Conservation (phyloP, 2,329 filamentous ascomycete species). For the Talaromyces verruculosus region DNA sequence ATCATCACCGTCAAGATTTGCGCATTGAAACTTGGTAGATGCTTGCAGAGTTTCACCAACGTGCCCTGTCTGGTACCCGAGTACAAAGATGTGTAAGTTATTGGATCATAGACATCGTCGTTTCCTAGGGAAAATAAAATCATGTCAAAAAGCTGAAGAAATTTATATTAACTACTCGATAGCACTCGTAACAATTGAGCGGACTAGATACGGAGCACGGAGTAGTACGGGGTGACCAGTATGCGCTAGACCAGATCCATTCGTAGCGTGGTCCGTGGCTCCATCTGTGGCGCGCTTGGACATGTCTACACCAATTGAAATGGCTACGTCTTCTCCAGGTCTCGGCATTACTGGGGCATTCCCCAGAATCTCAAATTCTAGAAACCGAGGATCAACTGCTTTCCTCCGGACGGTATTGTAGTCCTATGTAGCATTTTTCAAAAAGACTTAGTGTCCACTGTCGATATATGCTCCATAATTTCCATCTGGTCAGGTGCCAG, state of each 20-base stretch:
- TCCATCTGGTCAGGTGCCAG: background rate
- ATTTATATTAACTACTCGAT: background rate
- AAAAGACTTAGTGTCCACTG: background rate
- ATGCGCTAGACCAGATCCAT: background rate
- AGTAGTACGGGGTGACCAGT: background rate
- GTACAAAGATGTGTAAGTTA: background rate
- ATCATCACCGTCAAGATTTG: background rate
- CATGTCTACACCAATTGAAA: background rate
- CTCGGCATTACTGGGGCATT: constrained; percentile 7
- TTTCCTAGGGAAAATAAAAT: background rate
- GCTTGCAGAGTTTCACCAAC: background rate
- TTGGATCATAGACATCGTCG: background rate
- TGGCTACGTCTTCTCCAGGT: background rate
- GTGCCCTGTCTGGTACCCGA: background rate
- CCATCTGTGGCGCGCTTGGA: background rate
- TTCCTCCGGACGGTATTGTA: background rate
- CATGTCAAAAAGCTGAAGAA: background rate
- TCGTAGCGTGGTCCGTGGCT: background rate
- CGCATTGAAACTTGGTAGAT: background rate
- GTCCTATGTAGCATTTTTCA: background rate
- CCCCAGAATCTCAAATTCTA: constrained; percentile 11
- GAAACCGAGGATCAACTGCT: constrained; percentile 3
- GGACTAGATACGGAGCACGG: background rate
- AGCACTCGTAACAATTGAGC: background rate
- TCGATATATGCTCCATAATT: background rate